These are phyloP conservation scores for Xylariaceae sp. DNA, from an alignment of 2,329 filamentous ascomycete genomes.

Conservation along the genomic window DNA sequence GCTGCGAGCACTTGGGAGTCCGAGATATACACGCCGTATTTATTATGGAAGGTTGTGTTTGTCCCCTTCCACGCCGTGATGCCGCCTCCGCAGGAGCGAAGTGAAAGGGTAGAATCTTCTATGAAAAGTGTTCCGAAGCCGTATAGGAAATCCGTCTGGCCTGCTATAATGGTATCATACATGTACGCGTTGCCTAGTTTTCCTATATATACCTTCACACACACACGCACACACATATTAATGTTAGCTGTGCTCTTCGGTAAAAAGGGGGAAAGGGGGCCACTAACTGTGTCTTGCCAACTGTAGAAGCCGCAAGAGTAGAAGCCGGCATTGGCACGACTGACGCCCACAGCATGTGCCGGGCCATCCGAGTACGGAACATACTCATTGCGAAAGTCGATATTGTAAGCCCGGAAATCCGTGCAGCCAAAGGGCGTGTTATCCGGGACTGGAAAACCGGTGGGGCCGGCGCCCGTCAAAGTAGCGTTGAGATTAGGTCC, in stretches of 20 bases:
- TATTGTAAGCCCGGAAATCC: conserved; percentile 61
- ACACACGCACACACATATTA: not conserved
- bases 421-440: conserved; percentile 58
- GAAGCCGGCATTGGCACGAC: conserved; percentile 60
- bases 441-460: conserved; percentile 53
- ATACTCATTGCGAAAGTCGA: conserved; percentile 59
- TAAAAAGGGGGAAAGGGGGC: conserved; percentile 10
- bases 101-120: conserved; percentile 45
- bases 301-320: conserved; percentile 62
- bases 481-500: conserved; percentile 59
- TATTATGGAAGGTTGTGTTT: conserved; percentile 61
- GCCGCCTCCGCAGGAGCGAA: conserved; percentile 59
- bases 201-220: conserved; percentile 51
- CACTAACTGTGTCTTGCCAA: conserved; percentile 59
- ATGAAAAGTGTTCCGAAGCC: conserved; percentile 62
- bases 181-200: conserved; percentile 64
- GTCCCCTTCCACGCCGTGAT: conserved; percentile 64
- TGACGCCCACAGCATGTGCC: conserved; percentile 54
- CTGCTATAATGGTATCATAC: conserved; percentile 53
- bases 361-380: conserved; percentile 47
- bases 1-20: conserved; percentile 48
- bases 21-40: conserved; percentile 61
- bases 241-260: not conserved
- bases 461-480: conserved; percentile 56
- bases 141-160: conserved; percentile 64